A percentile compares a stretch with the other conserved stretches of the same genome.
Evolutionary conservation across 1,139 yeast genomes (phyloP).

Genomic region (Wickerhamiella infanticola): DNA sequence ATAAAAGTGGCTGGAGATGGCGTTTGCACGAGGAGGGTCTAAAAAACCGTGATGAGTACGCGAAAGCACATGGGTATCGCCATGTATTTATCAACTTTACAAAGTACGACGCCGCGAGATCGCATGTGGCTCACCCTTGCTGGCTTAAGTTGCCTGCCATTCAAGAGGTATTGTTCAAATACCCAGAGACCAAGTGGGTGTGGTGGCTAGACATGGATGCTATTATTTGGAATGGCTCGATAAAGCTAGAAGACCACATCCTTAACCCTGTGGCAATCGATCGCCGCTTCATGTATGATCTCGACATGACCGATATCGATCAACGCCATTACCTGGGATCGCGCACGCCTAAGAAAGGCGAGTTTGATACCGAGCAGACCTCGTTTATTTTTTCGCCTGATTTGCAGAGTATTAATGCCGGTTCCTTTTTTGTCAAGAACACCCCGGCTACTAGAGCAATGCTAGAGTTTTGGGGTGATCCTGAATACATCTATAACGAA

Average conservation of each 20-base stretch:
- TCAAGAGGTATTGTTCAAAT: constrained; percentile 16
- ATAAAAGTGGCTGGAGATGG: background rate
- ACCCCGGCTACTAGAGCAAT: constrained; percentile 15
- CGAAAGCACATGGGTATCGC: constrained; percentile 3
- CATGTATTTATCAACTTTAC: constrained; percentile 5
- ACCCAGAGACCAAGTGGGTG: constrained; percentile 24
- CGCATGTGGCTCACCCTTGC: constrained; percentile 12
- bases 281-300: constrained; percentile 15
- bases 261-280: constrained; percentile 19
- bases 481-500: constrained; percentile 6
- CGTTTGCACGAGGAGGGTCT: background rate
- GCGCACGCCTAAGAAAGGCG: constrained; percentile 10
- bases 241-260: constrained; percentile 21
- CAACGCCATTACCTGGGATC: constrained; percentile 13
- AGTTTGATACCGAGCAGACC: constrained; percentile 15
- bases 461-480: constrained; percentile 18
- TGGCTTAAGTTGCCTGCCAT: constrained; percentile 24
- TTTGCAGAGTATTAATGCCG: constrained; percentile 23
- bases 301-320: constrained; percentile 10
- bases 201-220: constrained; percentile 25
- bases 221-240: constrained; percentile 20
- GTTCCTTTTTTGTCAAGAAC: constrained; percentile 24
- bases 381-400: constrained; percentile 20
- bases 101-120: constrained; percentile 4
- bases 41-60: constrained; percentile 4